These are phyloP conservation scores for Flaveria linearis DNA, from an alignment of 129 eudicot genomes.

Conservation along the genomic window DNA sequence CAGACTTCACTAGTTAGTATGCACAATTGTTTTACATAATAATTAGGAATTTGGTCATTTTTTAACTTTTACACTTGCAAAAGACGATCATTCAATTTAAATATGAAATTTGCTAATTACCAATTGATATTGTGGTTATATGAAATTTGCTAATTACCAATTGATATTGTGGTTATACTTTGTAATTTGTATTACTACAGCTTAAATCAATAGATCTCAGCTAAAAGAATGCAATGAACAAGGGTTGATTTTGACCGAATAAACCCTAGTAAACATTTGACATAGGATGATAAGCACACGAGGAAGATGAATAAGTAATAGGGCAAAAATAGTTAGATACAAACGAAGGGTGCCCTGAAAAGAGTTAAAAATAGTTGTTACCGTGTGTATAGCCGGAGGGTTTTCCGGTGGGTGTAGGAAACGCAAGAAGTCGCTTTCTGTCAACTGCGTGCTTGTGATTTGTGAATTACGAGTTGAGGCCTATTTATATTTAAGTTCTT, in stretches of 20 bases:
- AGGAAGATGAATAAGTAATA: slow-evolving; percentile 9
- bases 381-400: slow-evolving; percentile 21
- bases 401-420: neutral
- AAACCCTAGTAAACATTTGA: slow-evolving; percentile 34
- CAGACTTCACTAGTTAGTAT: too few relatives aligned
- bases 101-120: too few relatives aligned
- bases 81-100: too few relatives aligned
- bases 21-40: too few relatives aligned
- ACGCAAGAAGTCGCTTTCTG: neutral
- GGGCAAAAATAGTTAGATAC: neutral
- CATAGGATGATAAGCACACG: neutral
- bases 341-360: neutral
- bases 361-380: neutral
- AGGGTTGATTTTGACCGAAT: neutral
- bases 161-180: neutral
- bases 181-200: neutral
- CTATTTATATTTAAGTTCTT: neutral
- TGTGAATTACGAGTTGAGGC: neutral
- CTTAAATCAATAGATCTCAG: neutral
- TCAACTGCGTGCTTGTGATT: neutral
- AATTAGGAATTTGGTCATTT: too few relatives aligned
- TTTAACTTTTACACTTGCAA: too few relatives aligned
- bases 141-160: too few relatives aligned
- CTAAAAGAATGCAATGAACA: neutral
- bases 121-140: too few relatives aligned